Evolutionary conservation across 805 yeast species (phyloP).

Genomic region (Pichia phayaonensis): DNA sequence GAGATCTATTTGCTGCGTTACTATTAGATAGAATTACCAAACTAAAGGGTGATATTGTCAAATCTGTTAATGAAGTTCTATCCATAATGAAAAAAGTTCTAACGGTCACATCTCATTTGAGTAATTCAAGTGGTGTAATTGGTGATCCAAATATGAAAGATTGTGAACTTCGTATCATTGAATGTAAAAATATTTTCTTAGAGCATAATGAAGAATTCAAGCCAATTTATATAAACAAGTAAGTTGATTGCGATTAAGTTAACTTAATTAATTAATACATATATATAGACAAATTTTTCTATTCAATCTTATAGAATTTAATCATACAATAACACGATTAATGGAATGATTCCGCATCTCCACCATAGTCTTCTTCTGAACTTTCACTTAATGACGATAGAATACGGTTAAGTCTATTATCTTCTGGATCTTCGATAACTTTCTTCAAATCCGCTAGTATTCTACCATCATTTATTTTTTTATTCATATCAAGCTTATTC

Average conservation of each 20-base stretch:
- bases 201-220: conserved; percentile 3
- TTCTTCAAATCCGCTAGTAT: conserved; percentile 11
- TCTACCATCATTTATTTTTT: conserved; percentile 2
- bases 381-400: neutral
- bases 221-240: conserved; percentile 4
- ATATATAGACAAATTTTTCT: neutral
- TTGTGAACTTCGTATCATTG: conserved; percentile 65
- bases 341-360: conserved; percentile 8
- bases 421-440: conserved; percentile 7
- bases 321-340: too few relatives aligned
- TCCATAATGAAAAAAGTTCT: conserved; percentile 49
- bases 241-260: neutral
- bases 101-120: conserved; percentile 35
- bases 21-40: conserved; percentile 53
- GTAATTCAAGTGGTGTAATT: conserved; percentile 39
- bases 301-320: neutral
- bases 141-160: conserved; percentile 60
- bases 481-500: conserved; percentile 5
- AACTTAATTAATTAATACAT: too few relatives aligned
- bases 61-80: conserved; percentile 47
- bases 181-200: conserved; percentile 37
- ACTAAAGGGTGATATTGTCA: conserved; percentile 16
- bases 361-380: conserved; percentile 21
- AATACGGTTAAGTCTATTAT: neutral
- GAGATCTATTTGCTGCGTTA: conserved; percentile 82